Percentiles rank a stretch among this genome's conserved stretches.
These are phyloP conservation scores for Medakamo hakoo DNA, from an alignment of 139 green algal genomes.

Conservation along the genomic window DNA sequence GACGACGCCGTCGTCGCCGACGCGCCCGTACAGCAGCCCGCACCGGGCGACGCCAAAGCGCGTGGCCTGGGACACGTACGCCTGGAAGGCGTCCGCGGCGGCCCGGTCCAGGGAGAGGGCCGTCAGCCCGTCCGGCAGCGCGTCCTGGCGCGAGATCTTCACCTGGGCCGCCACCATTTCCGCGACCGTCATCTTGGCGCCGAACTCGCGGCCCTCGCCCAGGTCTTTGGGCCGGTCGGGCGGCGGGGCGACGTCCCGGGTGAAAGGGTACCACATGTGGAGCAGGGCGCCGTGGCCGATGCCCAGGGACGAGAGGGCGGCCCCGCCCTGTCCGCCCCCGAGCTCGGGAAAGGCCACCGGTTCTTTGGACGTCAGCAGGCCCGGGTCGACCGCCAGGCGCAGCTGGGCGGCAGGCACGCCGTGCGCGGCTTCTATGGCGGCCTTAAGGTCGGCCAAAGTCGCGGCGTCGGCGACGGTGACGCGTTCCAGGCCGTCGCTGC, in stretches of 20 bases:
- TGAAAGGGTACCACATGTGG: neutral
- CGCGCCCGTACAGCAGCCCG: conserved; percentile 79
- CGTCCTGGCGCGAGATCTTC: conserved; percentile 89
- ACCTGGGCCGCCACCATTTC: conserved; percentile 72
- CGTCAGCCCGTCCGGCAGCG: conserved; percentile 31
- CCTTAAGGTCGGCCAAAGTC: conserved; percentile 33
- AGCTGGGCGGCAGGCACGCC: conserved; percentile 48
- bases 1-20: conserved; percentile 60
- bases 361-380: conserved; percentile 40
- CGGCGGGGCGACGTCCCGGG: too few species aligned
- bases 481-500: conserved; percentile 69
- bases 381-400: conserved; percentile 44
- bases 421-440: conserved; percentile 39
- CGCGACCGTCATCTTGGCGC: conserved; percentile 57
- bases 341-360: conserved; percentile 18
- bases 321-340: conserved; percentile 7
- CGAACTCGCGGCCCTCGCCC: conserved; percentile 37
- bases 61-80: conserved; percentile 57
- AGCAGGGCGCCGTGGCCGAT: conserved; percentile 48
- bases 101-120: conserved; percentile 77
- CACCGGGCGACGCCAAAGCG: conserved; percentile 86
- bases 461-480: conserved; percentile 36
- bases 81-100: conserved; percentile 83
- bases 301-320: conserved; percentile 24
- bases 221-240: too few species aligned